A percentile compares a stretch with the other conserved stretches of the same genome.
Evolutionary conservation across 2,329 filamentous ascomycete genomes (phyloP).

Genomic region (Aspergillus sp.): DNA sequence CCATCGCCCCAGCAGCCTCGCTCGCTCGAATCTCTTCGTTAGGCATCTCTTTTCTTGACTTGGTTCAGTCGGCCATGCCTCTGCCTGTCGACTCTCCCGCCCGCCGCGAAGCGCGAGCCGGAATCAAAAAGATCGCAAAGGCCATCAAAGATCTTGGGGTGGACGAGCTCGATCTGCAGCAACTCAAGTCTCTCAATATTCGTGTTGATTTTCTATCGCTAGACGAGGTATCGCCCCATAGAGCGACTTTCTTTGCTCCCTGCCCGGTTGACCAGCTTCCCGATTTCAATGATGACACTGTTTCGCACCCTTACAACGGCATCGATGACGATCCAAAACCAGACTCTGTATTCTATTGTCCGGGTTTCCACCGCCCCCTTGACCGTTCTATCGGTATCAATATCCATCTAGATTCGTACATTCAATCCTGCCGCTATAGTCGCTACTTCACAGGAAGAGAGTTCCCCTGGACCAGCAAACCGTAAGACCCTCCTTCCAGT

Average conservation of each 20-base stretch:
- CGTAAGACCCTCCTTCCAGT: not conserved
- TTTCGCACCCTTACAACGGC: not conserved
- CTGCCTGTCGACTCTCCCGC: not conserved
- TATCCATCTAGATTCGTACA: no score
- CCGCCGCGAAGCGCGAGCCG: no score
- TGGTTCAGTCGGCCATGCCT: not conserved
- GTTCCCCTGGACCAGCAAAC: not conserved
- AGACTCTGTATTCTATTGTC: not conserved
- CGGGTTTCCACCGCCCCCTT: not conserved
- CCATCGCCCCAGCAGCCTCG: not conserved
- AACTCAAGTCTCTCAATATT: not conserved
- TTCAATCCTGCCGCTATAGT: not conserved
- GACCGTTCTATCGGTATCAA: not conserved
- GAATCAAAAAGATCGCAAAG: not conserved
- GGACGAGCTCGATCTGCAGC: not conserved
- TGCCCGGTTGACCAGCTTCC: not conserved
- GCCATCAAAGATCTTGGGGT: not conserved
- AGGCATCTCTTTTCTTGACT: not conserved
- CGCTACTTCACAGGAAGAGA: not conserved
- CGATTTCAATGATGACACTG: not conserved
- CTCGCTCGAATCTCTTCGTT: not conserved
- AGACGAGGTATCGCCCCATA: not conserved
- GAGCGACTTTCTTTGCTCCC: not conserved
- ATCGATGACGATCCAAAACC: not conserved
- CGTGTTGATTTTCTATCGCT: not conserved